A percentile compares a stretch with the other conserved stretches of the same genome.
Conservation (phyloP, 139 green algal species). For the Chlamydomonas sp. region DNA sequence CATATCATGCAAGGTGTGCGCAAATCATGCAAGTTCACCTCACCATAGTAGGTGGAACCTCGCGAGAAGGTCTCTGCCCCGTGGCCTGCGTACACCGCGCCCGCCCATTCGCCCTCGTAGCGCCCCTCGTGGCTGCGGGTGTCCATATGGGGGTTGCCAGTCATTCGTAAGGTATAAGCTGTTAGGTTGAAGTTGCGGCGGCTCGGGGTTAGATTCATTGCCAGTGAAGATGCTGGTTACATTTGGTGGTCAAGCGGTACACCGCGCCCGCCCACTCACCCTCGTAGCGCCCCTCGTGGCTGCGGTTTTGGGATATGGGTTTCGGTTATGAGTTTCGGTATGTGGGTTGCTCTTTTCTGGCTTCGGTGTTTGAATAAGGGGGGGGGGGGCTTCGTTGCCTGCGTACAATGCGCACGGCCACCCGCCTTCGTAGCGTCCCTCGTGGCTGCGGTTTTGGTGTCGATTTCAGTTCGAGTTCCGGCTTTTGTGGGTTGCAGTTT, state of each 20-base stretch:
- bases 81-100: slow-evolving; percentile 47
- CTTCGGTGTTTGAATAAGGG: too few species aligned
- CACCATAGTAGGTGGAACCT: slow-evolving; percentile 54
- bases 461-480: neutral
- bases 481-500: too few species aligned
- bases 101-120: slow-evolving; percentile 43
- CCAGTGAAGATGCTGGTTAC: too few species aligned
- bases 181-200: too few species aligned
- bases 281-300: slow-evolving; percentile 40
- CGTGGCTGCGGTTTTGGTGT: slow-evolving; percentile 22
- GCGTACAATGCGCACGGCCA: slow-evolving; percentile 53
- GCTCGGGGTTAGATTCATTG: too few species aligned
- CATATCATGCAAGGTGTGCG: too few species aligned
- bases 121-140: slow-evolving; percentile 43
- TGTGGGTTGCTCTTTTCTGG: too few species aligned
- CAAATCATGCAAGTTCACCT: too few species aligned
- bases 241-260: too few species aligned
- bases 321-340: neutral
- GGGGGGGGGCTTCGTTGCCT: too few species aligned
- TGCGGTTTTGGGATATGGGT: neutral
- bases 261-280: slow-evolving; percentile 47
- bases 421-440: slow-evolving; percentile 42
- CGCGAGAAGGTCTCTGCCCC: slow-evolving; percentile 59
- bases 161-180: neutral
- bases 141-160: neutral